Conservation (phyloP, 2,329 filamentous ascomycete species). For the Pseudogymnoascus sp. region DNA sequence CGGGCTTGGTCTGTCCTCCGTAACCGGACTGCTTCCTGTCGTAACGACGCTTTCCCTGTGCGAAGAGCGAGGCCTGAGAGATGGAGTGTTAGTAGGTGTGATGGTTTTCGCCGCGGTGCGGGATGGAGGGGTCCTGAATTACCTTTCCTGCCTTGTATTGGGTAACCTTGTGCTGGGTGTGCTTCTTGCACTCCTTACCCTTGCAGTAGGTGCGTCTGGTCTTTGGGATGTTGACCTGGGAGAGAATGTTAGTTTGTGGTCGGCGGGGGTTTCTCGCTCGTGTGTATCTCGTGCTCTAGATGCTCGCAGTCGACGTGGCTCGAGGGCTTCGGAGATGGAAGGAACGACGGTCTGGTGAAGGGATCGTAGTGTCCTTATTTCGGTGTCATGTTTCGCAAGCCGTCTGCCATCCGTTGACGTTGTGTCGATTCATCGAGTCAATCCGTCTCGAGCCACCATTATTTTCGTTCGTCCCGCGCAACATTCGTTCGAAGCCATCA, state of each 20-base stretch:
- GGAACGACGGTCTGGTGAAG: not conserved
- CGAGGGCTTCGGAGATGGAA: not conserved
- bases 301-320: not conserved
- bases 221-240: conserved; percentile 91
- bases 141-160: conserved; percentile 97
- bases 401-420: not conserved
- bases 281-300: conserved; percentile 3
- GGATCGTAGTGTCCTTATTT: not conserved
- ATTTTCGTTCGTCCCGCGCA: not conserved
- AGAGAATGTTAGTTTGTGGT: conserved; percentile 6
- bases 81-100: not conserved
- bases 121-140: conserved; percentile 23
- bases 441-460: not conserved
- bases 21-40: conserved; percentile 99
- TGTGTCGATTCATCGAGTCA: not conserved
- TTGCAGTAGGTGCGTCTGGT: conserved; percentile 97
- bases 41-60: conserved; percentile 99
- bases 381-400: not conserved
- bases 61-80: conserved; percentile 74
- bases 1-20: conserved; percentile 99
- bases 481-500: conserved; percentile 5
- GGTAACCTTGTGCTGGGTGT: conserved; percentile 87
- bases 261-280: conserved; percentile 3
- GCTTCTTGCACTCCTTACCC: conserved; percentile 87
- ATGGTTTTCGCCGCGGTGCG: not conserved